Base-by-base conservation (phyloP, 768 basidiomycete species). In the Boletales sp. region DNA sequence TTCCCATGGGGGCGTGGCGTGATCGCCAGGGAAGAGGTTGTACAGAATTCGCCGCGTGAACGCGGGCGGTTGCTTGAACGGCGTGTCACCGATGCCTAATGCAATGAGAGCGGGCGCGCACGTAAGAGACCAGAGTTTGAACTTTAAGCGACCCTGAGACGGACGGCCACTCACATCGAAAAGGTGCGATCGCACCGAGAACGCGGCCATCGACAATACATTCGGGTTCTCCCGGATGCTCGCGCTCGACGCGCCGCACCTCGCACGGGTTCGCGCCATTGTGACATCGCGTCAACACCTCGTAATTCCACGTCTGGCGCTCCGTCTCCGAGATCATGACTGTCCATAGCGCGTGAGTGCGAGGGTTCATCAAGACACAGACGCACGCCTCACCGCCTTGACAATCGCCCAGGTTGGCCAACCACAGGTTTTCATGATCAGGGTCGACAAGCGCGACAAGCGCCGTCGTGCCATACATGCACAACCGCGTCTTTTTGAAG, bases 371-470 rank as follows among this genome's bases (percentile, higher is more conserved):
- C 44, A 18, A n/a, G 13, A 14, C 44, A 56, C 46, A 33, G 33
- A 43, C 2, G 14, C 19, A 39, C 21, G 70, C 83, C 55, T 55
- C 10, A 87, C 87, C 74, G 53, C 86, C 86, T 74, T 86, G 83
- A 64, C 86, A 89, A 61, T 90, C 88, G 13, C 88, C 88, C 25
- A 90, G 73, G 60, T 89, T 89, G 7, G 87, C 87, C 41, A 90
- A 69, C 88, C 88, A 90, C 18, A 90, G 70, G 54, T 87, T 80
- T 59, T 78, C 72, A 54, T 79, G 77, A 17, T 80, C 72, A 33
- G 87, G 85, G 68, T 89, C 86, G 37, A 85, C 76, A 34, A 90
- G 74, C 9, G 87, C 78, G 37, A 90, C 77, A 31, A 90, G 76
- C 6, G 84, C 86, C 3, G 88, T 90, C 0, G 84, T 87, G 18